Evolutionary conservation across 495 filamentous ascomycete species (phyloP), one percentile per base, ranked within the genome.

Genomic region (Cudoniella acicularis): DNA sequence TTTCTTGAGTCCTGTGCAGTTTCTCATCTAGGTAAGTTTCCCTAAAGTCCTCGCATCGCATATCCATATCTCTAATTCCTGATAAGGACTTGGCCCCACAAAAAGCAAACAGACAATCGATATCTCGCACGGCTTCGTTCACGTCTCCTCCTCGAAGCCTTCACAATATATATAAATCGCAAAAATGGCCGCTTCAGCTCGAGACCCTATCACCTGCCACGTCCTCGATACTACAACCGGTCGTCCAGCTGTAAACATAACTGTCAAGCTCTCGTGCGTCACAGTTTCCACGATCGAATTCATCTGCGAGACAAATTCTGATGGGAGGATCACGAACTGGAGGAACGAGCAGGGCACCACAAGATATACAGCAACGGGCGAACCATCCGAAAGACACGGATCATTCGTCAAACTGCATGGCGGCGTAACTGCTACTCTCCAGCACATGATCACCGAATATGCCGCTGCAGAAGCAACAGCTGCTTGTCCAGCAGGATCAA

Each of bases 301-400:
- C 54, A 20, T 61, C 16, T 87, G 83, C 23, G 77, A 73, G 8
- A 98, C 94, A 56, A 87, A 96, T 75, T 75, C 82, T 61, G 94
- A 98, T 75, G 94, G 94, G 59, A 86, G 94, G 52, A 85, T 98
- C 64, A 83, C 83, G 21, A 76, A 76, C 45, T 98, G 94, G 94
- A 67, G 69, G 46, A 75, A 72, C 53, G 30, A 22, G 2, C 36
- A 48, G 45, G 52, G 49, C 17, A 16, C 56, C 46, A 16, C 10
- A 21, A 24, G 6, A 6, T 48, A 48, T 48, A 41, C 36, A 41
- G 16, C 36, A 8, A 41, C 8, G 36, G 8, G 8, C 36, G 36
- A 16, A 16, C 36, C 9, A 16, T 16, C 36, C 8, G 9, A 46
- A 73, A 21, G 45, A 13, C 8, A 9, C 9, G 54, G 16, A n/a